Percentiles rank a stretch among this genome's conserved stretches.
These are phyloP conservation scores for Stipa capillata DNA, from an alignment of 176 grass and related monocot species.

Conservation along the genomic window DNA sequence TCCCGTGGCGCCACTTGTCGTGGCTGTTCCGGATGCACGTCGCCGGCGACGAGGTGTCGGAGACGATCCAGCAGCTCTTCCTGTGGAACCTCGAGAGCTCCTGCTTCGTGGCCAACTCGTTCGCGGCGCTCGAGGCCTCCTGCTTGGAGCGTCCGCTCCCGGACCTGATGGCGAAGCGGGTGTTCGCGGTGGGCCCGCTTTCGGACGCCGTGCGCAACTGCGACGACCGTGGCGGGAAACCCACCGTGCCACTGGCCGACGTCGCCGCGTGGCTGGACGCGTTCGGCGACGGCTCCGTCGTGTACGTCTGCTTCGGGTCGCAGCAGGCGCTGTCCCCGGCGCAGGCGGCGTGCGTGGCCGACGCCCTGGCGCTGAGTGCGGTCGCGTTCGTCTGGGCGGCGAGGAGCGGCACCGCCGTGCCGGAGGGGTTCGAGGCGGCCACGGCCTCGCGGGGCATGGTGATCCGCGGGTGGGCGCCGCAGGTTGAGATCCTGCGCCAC, in stretches of 20 bases:
- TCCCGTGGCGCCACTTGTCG: neutral
- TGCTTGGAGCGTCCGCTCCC: slow-evolving; percentile 33
- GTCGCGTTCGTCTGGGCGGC: slow-evolving; percentile 40
- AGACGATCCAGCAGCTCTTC: slow-evolving; percentile 33
- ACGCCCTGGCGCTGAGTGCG: slow-evolving; percentile 22
- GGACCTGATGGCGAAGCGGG: slow-evolving; percentile 21
- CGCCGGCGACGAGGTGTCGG: slow-evolving; percentile 20
- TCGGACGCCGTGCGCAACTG: neutral
- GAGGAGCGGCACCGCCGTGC: neutral
- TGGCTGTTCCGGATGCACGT: neutral
- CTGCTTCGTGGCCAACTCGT: slow-evolving; percentile 41
- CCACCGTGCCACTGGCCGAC: neutral
- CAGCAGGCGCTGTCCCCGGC: slow-evolving; percentile 3
- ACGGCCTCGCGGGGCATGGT: slow-evolving; percentile 19
- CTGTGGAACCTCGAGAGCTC: slow-evolving; percentile 38
- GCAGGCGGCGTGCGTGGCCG: slow-evolving; percentile 21
- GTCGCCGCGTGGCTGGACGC: slow-evolving; percentile 38
- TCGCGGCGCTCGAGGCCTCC: slow-evolving; percentile 22
- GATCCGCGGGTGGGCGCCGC: slow-evolving; percentile 38
- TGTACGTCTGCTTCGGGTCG: slow-evolving; percentile 56
- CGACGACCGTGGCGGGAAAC: slow-evolving; percentile 15
- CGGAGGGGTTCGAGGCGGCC: slow-evolving; percentile 20
- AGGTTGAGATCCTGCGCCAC: slow-evolving; percentile 43
- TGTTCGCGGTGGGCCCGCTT: slow-evolving; percentile 44
- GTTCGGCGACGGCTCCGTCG: slow-evolving; percentile 21